phyloP scores from a whole-genome alignment of 176 grass and related monocot genomes.

The Echinochloa phyllopogon region DNA sequence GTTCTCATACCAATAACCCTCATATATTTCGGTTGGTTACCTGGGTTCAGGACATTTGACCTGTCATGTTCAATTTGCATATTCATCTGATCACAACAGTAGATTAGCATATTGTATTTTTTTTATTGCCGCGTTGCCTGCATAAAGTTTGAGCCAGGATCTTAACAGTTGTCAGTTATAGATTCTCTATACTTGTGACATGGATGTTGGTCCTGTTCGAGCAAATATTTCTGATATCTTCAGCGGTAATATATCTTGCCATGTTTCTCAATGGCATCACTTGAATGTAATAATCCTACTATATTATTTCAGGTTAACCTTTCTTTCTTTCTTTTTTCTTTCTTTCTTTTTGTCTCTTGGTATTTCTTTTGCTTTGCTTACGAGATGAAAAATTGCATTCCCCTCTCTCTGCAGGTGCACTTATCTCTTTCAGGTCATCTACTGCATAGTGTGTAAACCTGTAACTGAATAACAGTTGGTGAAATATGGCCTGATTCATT shows the following conservation, averaged over 20 bases:
- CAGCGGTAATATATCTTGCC: not conserved
- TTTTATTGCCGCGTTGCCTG: not conserved
- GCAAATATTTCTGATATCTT: conserved; percentile 4
- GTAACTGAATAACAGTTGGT: not conserved
- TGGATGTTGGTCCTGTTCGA: not conserved
- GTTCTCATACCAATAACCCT: not conserved
- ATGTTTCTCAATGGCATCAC: not conserved
- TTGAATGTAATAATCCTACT: not conserved
- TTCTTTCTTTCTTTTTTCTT: not conserved
- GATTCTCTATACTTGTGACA: conserved; percentile 6
- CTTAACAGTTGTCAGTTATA: not conserved
- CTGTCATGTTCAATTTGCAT: conserved; percentile 1
- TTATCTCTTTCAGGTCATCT: not conserved
- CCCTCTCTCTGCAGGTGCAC: not conserved
- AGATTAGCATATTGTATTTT: not conserved
- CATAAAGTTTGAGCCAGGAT: not conserved
- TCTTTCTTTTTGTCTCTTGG: not conserved
- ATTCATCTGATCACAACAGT: not conserved
- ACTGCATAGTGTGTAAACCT: not conserved
- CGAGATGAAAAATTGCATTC: not conserved
- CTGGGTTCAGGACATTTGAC: not conserved
- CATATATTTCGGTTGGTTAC: not conserved
- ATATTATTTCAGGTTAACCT: not conserved
- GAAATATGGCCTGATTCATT: not conserved
- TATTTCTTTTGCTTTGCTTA: not conserved